Evolutionary conservation across 1,284 basidiomycete species (phyloP).

Genomic region (Apiotrichum sp.): DNA sequence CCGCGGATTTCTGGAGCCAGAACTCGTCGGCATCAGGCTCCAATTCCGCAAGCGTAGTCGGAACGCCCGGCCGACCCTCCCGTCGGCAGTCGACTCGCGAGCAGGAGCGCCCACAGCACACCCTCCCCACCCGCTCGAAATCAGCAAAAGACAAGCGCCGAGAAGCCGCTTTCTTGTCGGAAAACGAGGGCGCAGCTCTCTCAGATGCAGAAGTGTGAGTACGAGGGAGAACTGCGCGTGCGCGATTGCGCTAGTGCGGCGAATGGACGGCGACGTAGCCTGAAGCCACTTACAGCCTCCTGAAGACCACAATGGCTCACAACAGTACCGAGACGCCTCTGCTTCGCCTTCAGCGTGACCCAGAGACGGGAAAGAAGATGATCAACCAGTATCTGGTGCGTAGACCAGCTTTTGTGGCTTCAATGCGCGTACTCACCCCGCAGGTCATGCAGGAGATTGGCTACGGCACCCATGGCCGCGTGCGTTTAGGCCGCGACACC

Average conservation of each 20-base stretch:
- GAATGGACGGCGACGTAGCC: too few relatives aligned
- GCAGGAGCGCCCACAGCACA: not conserved
- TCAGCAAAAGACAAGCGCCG: conserved; percentile 14
- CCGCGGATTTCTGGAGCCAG: not conserved
- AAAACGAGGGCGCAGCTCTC: conserved; percentile 13
- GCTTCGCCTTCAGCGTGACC: conserved; percentile 40
- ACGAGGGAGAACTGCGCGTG: too few relatives aligned
- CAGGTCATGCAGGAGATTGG: conserved; percentile 60
- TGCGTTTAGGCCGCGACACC: conserved; percentile 63
- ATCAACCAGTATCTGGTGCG: conserved; percentile 67
- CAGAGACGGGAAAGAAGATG: conserved; percentile 50
- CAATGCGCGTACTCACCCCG: not conserved
- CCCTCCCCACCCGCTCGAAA: conserved; percentile 9
- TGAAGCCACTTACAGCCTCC: too few relatives aligned
- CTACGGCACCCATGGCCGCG: conserved; percentile 73
- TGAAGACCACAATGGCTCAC: not conserved
- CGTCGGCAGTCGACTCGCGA: conserved; percentile 22
- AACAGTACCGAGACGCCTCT: conserved; percentile 56
- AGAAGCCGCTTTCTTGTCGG: conserved; percentile 17
- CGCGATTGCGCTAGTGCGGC: too few relatives aligned
- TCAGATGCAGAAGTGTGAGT: conserved; percentile 32
- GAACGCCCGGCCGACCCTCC: conserved; percentile 18
- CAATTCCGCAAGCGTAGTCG: conserved; percentile 20
- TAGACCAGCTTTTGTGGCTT: not conserved
- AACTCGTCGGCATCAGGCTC: conserved; percentile 19